phyloP scores from a whole-genome alignment of 1,284 basidiomycete genomes.

The Xerocomus minutiporus region DNA sequence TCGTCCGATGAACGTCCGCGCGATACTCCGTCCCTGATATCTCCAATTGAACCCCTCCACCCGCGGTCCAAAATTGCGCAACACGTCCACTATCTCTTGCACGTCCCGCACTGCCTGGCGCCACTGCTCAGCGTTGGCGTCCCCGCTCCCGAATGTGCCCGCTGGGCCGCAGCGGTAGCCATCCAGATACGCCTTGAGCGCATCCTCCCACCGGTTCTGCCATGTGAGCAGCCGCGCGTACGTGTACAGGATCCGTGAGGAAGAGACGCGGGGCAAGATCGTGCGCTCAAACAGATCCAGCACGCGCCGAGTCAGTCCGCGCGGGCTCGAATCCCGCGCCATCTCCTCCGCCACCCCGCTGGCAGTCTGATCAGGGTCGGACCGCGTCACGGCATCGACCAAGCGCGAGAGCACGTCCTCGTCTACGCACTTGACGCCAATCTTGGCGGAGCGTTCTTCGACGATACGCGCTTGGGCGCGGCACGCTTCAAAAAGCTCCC shows the following conservation, averaged over 20 bases:
- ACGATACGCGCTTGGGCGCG: conserved; percentile 82
- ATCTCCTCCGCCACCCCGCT: neutral
- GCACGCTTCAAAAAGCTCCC: conserved; percentile 84
- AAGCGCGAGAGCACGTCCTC: conserved; percentile 84
- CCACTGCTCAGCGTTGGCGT: conserved; percentile 65
- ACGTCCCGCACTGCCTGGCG: conserved; percentile 73
- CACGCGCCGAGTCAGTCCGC: conserved; percentile 62
- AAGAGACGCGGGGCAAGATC: conserved; percentile 75
- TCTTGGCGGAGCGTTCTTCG: conserved; percentile 70
- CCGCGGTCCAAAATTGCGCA: conserved; percentile 78
- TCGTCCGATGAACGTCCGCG: conserved; percentile 84
- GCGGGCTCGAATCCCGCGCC: conserved; percentile 12
- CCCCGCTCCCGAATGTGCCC: conserved; percentile 60
- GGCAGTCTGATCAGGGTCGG: conserved; percentile 34
- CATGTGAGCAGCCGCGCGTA: conserved; percentile 77
- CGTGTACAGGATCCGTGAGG: conserved; percentile 73
- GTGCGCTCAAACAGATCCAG: conserved; percentile 67
- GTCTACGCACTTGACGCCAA: conserved; percentile 66
- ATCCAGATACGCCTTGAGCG: conserved; percentile 77
- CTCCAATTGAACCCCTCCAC: conserved; percentile 67
- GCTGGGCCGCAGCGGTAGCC: conserved; percentile 76
- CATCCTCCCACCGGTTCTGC: conserved; percentile 69
- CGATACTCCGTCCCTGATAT: conserved; percentile 82
- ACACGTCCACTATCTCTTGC: conserved; percentile 76
- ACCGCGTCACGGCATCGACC: conserved; percentile 76